Conservation (phyloP, 2,329 filamentous ascomycete species). For the Alternaria alternata region DNA sequence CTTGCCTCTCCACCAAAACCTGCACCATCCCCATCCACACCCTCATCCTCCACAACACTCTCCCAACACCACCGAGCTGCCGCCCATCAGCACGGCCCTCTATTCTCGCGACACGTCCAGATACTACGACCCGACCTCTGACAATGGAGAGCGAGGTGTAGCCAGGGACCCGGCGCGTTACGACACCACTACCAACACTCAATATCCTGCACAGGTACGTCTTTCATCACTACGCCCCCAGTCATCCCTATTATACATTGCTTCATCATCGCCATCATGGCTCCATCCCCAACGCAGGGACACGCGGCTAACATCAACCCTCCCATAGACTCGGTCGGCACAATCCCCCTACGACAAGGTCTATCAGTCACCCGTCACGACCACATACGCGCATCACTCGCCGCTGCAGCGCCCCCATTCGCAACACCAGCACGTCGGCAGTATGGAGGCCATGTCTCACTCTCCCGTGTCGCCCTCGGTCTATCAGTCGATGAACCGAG, state of each 20-base stretch:
- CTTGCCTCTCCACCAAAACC: constrained; percentile 37
- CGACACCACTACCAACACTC: constrained; percentile 25
- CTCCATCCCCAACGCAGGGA: constrained; percentile 8
- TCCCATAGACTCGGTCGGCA: constrained; percentile 41
- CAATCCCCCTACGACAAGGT: constrained; percentile 49
- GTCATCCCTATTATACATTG: neutral
- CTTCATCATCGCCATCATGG: neutral
- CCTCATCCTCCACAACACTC: constrained; percentile 25
- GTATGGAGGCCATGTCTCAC: constrained; percentile 49
- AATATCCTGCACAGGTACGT: constrained; percentile 45
- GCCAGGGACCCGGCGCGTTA: constrained; percentile 43
- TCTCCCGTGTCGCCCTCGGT: constrained; percentile 50
- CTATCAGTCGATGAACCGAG: constrained; percentile 44
- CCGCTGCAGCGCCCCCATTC: constrained; percentile 50
- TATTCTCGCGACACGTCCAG: constrained; percentile 53
- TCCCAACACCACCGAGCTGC: constrained; percentile 51
- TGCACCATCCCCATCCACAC: constrained; percentile 40
- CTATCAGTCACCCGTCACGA: constrained; percentile 49
- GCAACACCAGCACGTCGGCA: constrained; percentile 42
- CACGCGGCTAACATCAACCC: constrained; percentile 31
- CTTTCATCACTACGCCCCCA: constrained; percentile 7
- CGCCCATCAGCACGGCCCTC: constrained; percentile 51
- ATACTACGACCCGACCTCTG: constrained; percentile 61
- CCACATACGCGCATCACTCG: constrained; percentile 45
- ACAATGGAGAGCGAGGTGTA: constrained; percentile 51